Conservation (phyloP, 495 filamentous ascomycete genomes). For the Xylaria longipes region DNA sequence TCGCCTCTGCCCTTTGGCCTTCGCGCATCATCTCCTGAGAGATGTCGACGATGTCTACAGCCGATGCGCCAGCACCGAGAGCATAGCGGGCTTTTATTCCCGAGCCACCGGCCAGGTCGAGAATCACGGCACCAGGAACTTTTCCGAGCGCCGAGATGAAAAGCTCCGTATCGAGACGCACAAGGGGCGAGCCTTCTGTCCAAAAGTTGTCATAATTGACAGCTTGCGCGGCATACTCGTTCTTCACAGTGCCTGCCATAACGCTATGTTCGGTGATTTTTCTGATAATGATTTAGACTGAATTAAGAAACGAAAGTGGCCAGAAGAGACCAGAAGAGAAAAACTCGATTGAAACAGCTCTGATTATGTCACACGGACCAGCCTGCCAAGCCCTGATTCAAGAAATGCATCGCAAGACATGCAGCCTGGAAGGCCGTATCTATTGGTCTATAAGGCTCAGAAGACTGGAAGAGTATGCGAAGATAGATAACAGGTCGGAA, state of each 20-base stretch:
- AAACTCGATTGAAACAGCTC: neutral
- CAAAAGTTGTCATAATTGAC: slow-evolving; percentile 12
- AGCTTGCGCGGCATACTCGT: neutral
- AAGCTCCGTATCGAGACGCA: slow-evolving; percentile 33
- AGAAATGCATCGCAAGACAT: too few species aligned
- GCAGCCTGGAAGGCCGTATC: too few species aligned
- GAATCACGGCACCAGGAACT: slow-evolving; percentile 33
- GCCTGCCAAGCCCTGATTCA: too few species aligned
- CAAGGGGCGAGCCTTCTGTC: neutral
- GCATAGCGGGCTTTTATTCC: slow-evolving; percentile 41
- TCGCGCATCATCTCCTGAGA: slow-evolving; percentile 38
- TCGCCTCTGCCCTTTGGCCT: slow-evolving; percentile 18
- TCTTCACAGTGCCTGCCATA: slow-evolving; percentile 4
- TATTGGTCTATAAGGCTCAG: too few species aligned
- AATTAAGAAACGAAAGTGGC: neutral
- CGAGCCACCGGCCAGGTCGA: slow-evolving; percentile 48
- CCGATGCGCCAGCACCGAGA: slow-evolving; percentile 34
- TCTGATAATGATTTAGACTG: too few species aligned
- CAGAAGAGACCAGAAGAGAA: neutral
- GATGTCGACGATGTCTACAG: slow-evolving; percentile 43
- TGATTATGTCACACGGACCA: too few species aligned
- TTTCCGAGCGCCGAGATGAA: slow-evolving; percentile 32
- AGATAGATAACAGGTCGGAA: too few species aligned
- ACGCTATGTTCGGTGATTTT: neutral
- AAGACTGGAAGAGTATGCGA: too few species aligned